Percentiles rank a stretch among this genome's conserved stretches.
These are phyloP conservation scores for Wickerhamiella allomyrinae DNA, from an alignment of 805 yeast genomes.

Conservation along the genomic window DNA sequence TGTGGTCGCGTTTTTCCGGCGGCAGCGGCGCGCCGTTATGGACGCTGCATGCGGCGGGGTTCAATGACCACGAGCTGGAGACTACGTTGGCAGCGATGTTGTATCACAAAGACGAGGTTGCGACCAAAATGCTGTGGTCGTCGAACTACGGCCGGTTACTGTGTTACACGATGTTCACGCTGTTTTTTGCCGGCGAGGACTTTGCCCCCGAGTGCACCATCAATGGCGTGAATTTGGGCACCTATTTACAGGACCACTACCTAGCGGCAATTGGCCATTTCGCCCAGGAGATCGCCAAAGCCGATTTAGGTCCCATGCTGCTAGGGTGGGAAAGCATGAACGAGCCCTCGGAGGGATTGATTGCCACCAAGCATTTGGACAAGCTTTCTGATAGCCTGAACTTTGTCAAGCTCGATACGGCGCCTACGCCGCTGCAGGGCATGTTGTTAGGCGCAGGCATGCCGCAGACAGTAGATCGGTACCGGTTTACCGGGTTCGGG, in stretches of 20 bases:
- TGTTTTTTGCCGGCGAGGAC: constrained; percentile 64
- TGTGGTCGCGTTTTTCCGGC: constrained; percentile 82
- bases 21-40: constrained; percentile 92
- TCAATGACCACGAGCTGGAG: constrained; percentile 42
- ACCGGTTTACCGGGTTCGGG: constrained; percentile 60
- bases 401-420: constrained; percentile 58
- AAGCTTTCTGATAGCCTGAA: constrained; percentile 10
- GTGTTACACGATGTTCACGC: constrained; percentile 69
- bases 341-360: constrained; percentile 68
- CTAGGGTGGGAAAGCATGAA: constrained; percentile 71
- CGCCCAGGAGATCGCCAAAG: constrained; percentile 29
- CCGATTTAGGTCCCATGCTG: constrained; percentile 28
- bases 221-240: constrained; percentile 64
- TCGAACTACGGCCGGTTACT: constrained; percentile 69
- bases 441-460: constrained; percentile 69
- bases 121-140: constrained; percentile 76
- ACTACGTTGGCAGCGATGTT: constrained; percentile 67
- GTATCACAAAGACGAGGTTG: constrained; percentile 38
- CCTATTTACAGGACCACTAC: constrained; percentile 53
- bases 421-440: constrained; percentile 69
- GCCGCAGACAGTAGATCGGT: constrained; percentile 51
- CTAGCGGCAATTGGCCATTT: constrained; percentile 37
- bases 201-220: constrained; percentile 64
- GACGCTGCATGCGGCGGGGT: constrained; percentile 85
- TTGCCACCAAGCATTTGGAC: constrained; percentile 45